These are phyloP conservation scores for Diaporthe eres DNA, from an alignment of 2,329 filamentous ascomycete genomes.

Conservation along the genomic window DNA sequence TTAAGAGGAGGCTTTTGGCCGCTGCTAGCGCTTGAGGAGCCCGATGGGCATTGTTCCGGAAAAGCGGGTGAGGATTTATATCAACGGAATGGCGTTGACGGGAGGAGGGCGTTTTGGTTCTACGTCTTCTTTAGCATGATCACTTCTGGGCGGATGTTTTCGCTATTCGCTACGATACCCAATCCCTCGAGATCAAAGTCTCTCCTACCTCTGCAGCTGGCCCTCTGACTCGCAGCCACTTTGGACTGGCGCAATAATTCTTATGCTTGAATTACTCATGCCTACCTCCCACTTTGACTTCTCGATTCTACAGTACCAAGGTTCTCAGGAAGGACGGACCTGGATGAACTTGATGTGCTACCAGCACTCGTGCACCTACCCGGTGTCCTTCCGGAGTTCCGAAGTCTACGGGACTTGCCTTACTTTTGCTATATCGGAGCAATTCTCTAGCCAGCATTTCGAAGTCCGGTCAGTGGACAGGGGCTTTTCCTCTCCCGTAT, in stretches of 20 bases:
- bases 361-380: background rate
- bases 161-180: conserved; percentile 22
- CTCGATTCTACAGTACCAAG: too few species aligned
- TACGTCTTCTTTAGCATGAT: background rate
- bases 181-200: background rate
- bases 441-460: background rate
- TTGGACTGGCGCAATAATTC: background rate
- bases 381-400: background rate
- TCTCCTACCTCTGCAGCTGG: too few species aligned
- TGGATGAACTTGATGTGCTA: background rate
- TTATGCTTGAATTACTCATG: background rate
- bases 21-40: conserved; percentile 44
- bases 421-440: background rate
- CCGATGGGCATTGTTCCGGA: too few species aligned
- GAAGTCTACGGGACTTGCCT: background rate
- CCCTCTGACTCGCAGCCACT: background rate
- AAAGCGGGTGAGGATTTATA: too few species aligned
- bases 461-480: background rate
- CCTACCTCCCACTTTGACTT: background rate
- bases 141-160: conserved; percentile 8
- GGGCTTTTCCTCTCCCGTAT: background rate
- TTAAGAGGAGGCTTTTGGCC: conserved; percentile 58
- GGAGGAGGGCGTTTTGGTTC: background rate
- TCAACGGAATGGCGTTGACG: background rate
- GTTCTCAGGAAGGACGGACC: background rate